Percentiles rank a stretch among this genome's conserved stretches.
These are phyloP conservation scores for Pyricularia sp. DNA, from an alignment of 2,329 filamentous ascomycete genomes.

Conservation along the genomic window DNA sequence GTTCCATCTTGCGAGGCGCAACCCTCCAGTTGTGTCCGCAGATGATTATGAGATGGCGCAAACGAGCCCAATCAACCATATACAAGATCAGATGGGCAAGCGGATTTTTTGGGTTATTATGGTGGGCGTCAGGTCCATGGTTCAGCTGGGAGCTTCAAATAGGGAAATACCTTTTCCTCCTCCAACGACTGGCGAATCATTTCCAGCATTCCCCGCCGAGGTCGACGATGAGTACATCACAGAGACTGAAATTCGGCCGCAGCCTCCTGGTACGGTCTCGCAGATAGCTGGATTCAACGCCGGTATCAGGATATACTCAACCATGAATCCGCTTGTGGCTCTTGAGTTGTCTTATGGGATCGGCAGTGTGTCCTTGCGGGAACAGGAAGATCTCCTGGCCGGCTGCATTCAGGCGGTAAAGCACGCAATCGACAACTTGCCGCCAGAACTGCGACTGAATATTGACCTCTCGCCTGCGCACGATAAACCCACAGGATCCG, in stretches of 20 bases:
- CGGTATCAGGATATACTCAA: constrained; percentile 68
- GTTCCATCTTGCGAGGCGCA: constrained; percentile 29
- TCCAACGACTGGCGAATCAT: constrained; percentile 63
- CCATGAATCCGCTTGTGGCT: constrained; percentile 70
- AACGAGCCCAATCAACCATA: constrained; percentile 48
- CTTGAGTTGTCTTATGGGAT: constrained; percentile 77
- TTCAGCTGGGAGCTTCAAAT: constrained; percentile 65
- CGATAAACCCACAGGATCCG: not conserved
- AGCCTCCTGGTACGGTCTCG: constrained; percentile 59
- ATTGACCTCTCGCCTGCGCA: constrained; percentile 27
- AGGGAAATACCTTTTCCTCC: constrained; percentile 68
- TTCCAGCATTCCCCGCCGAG: constrained; percentile 71
- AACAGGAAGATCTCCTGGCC: constrained; percentile 65
- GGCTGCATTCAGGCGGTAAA: constrained; percentile 65
- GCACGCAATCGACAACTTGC: constrained; percentile 55
- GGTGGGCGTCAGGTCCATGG: constrained; percentile 66
- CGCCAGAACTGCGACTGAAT: constrained; percentile 47
- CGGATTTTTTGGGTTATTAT: constrained; percentile 81
- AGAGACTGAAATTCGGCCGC: constrained; percentile 58
- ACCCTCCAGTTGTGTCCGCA: not conserved
- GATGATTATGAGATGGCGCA: not conserved
- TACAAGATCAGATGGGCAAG: constrained; percentile 65
- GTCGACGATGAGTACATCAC: constrained; percentile 79
- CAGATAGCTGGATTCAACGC: constrained; percentile 73
- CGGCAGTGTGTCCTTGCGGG: constrained; percentile 65